Percentiles rank a stretch among this genome's conserved stretches.
These are phyloP conservation scores for Theileria orientalis DNA, from an alignment of 169 alveolate genomes.

Conservation along the genomic window DNA sequence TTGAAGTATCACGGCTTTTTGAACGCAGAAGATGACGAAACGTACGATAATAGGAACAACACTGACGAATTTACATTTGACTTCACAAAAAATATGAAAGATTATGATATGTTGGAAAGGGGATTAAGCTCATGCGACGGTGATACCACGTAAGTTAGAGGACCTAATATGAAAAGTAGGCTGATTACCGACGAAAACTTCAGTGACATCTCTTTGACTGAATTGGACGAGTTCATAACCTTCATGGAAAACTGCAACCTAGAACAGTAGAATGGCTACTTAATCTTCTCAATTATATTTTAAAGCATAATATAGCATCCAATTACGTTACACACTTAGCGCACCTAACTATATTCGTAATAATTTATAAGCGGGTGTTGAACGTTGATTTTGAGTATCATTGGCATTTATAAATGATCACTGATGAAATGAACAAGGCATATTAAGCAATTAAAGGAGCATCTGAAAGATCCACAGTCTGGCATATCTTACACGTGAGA, in stretches of 20 bases:
- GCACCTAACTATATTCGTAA: no score
- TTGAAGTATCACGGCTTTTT: conserved; percentile 16
- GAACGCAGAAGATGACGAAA: background rate
- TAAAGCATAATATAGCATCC: no score
- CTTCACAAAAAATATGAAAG: background rate
- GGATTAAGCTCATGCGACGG: background rate
- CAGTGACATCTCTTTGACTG: conserved; percentile 12
- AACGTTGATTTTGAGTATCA: no score
- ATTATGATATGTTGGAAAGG: background rate
- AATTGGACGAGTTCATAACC: conserved; percentile 58
- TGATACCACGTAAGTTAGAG: conserved; percentile 27
- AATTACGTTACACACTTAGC: no score
- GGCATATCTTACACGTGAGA: conserved; percentile 50
- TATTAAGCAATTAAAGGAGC: conserved; percentile 65
- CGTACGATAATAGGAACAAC: background rate
- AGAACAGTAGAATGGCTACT: background rate
- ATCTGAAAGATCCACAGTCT: conserved; percentile 61
- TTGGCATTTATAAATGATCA: no score
- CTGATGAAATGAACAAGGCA: background rate
- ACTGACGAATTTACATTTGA: conserved; percentile 7
- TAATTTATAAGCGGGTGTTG: no score
- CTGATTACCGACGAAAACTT: conserved; percentile 8
- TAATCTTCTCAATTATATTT: background rate
- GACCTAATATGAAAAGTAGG: background rate
- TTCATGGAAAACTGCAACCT: conserved; percentile 27